phyloP scores from a whole-genome alignment of 331 rosid species.

The Acacia pycnantha region DNA sequence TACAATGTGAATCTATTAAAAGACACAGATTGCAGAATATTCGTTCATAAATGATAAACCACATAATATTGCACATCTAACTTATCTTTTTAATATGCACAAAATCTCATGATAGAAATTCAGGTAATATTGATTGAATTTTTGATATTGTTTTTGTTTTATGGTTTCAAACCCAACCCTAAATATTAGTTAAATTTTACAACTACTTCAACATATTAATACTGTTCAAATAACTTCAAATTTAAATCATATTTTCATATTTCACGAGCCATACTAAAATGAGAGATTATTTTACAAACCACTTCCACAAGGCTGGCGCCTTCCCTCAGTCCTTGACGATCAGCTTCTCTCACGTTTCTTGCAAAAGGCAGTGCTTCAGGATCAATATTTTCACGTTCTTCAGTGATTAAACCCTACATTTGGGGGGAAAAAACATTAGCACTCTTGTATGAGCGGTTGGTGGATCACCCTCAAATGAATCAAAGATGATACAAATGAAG shows the following conservation, averaged over 20 bases:
- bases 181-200: background rate
- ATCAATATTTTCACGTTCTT: slow-evolving; percentile 80
- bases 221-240: background rate
- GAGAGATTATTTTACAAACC: slow-evolving; percentile 56
- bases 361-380: slow-evolving; percentile 94
- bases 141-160: background rate
- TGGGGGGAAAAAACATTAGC: background rate
- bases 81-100: slow-evolving; percentile 9
- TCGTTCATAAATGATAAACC: background rate
- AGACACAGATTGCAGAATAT: background rate
- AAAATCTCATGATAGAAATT: slow-evolving; percentile 2
- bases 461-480: background rate
- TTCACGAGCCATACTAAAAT: slow-evolving; percentile 12
- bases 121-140: background rate
- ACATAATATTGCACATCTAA: background rate
- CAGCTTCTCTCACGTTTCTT: slow-evolving; percentile 69
- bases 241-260: slow-evolving; percentile 7
- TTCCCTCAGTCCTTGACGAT: slow-evolving; percentile 90
- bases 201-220: background rate
- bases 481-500: background rate
- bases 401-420: slow-evolving; percentile 87
- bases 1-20: slow-evolving; percentile 3
- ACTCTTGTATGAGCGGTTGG: slow-evolving; percentile 9
- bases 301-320: slow-evolving; percentile 97
- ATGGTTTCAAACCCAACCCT: background rate